Evolutionary conservation across 176 grass and related monocot genomes (phyloP).

Genomic region (barley (Hordeum vulgare)): MorexV3_pseudomolecules_assembly NC_058521.1:531418816-531419315

Average conservation of each 20-base stretch:
- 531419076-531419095: constrained; percentile 4
- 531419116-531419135: constrained; percentile 17
- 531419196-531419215: constrained; percentile 8
- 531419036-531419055: not conserved
- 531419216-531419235: constrained; percentile 14
- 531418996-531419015: not conserved
- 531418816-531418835: no score
- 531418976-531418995: not conserved
- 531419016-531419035: not conserved
- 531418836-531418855: not conserved
- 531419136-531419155: not conserved
- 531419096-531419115: constrained; percentile 31
- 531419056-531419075: constrained; percentile 37
- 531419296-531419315: constrained; percentile 79
- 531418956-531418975: not conserved
- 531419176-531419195: not conserved
- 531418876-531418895: not conserved
- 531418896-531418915: not conserved
- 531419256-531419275: constrained; percentile 22
- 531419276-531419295: constrained; percentile 31
- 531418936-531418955: not conserved
- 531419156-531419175: not conserved
- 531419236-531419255: constrained; percentile 12
- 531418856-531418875: not conserved
- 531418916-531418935: not conserved